These are phyloP conservation scores for Alternaria sp. DNA, from an alignment of 2,329 filamentous ascomycete species.

Conservation along the genomic window DNA sequence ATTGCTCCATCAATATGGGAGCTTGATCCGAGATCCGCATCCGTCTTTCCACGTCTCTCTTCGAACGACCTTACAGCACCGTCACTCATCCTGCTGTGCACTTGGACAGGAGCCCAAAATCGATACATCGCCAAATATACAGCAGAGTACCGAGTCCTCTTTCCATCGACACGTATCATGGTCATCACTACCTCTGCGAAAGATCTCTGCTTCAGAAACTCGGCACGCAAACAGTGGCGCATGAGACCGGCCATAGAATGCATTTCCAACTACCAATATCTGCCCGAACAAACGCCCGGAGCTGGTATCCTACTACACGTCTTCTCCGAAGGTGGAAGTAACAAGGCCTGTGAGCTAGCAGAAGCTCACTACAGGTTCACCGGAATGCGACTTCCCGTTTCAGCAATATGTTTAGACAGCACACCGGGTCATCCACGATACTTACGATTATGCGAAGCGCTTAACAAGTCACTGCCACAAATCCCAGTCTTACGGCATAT, in stretches of 20 bases:
- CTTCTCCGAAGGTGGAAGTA: conserved; percentile 42
- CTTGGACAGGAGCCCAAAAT: conserved; percentile 41
- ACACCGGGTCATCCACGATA: conserved; percentile 38
- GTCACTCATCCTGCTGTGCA: conserved; percentile 36
- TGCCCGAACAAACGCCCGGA: neutral
- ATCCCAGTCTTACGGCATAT: conserved; percentile 25
- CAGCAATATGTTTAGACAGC: conserved; percentile 37
- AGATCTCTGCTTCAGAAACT: conserved; percentile 35
- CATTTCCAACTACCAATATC: conserved; percentile 16
- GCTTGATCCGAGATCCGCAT: conserved; percentile 8
- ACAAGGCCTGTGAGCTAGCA: conserved; percentile 38
- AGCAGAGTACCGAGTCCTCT: conserved; percentile 29
- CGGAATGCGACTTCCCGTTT: conserved; percentile 24
- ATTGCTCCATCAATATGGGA: conserved; percentile 30
- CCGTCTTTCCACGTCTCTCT: neutral
- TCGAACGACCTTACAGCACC: conserved; percentile 10
- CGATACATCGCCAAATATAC: conserved; percentile 39
- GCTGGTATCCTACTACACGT: conserved; percentile 32
- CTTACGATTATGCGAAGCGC: conserved; percentile 30
- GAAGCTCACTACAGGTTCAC: conserved; percentile 28
- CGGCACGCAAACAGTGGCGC: conserved; percentile 27
- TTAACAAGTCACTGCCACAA: conserved; percentile 32
- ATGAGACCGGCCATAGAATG: conserved; percentile 30
- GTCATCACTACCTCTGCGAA: conserved; percentile 36
- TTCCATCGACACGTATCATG: conserved; percentile 36